Conservation (phyloP, 805 yeast genomes). For the Kregervanrija fluxuum region DNA sequence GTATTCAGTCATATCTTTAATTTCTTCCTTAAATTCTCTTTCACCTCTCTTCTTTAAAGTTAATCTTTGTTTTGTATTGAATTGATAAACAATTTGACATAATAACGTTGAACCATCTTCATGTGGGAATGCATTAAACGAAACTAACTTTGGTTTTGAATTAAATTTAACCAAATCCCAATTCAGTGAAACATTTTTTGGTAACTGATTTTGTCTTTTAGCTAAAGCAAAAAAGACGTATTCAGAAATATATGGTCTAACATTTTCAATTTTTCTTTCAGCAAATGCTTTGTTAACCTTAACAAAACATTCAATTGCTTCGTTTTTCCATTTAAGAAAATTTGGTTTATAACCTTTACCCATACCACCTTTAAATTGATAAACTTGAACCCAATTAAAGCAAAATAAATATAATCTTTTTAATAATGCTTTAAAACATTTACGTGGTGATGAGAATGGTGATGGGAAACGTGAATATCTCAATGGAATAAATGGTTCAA, state of each 20-base stretch:
- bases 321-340: slow-evolving; percentile 75
- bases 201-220: slow-evolving; percentile 46
- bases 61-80: slow-evolving; percentile 56
- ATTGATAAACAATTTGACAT: slow-evolving; percentile 51
- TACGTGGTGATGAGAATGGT: slow-evolving; percentile 30
- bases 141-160: slow-evolving; percentile 62
- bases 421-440: slow-evolving; percentile 38
- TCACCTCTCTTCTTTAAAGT: slow-evolving; percentile 38
- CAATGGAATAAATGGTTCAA: slow-evolving; percentile 43
- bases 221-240: slow-evolving; percentile 57
- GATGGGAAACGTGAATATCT: slow-evolving; percentile 39
- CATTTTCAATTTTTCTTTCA: slow-evolving; percentile 38
- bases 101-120: slow-evolving; percentile 31
- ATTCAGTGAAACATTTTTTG: slow-evolving; percentile 49
- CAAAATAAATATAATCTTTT: slow-evolving; percentile 64
- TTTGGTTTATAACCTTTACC: slow-evolving; percentile 46
- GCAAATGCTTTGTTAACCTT: slow-evolving; percentile 82
- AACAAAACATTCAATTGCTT: slow-evolving; percentile 70
- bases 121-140: slow-evolving; percentile 50
- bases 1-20: slow-evolving; percentile 53
- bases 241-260: slow-evolving; percentile 42
- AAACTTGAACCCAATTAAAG: slow-evolving; percentile 51
- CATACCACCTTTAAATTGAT: slow-evolving; percentile 32
- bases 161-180: slow-evolving; percentile 77
- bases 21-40: slow-evolving; percentile 36